Base-by-base conservation (phyloP, 768 basidiomycete species). In the Roridomyces roridus region DNA sequence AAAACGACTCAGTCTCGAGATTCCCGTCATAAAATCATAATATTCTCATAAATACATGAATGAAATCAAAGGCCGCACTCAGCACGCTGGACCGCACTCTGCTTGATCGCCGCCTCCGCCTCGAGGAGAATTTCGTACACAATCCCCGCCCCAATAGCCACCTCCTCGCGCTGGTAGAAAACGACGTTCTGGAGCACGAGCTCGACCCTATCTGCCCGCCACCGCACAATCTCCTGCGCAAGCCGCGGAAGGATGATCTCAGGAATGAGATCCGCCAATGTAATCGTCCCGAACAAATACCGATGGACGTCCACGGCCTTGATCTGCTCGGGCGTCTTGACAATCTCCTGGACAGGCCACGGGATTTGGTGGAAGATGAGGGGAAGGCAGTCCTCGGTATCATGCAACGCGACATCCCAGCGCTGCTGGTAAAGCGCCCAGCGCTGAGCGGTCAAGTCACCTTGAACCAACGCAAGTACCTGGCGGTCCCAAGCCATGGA, bases 41-140 rank as follows among this genome's bases (percentile, higher is more conserved):
- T 11, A 36, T 52, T 18, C 8, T n/a, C n/a, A 40, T n/a, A 40
- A 40, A 40, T 18, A 40, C n/a, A 40, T 6, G 11, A 12, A 15
- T 43, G 20, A 26, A 6, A 21, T 10, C 28, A 20, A n/a, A n/a
- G n/a, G n/a, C n/a, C n/a, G n/a, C n/a, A n/a, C n/a, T n/a, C n/a
- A n/a, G n/a, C 9, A 39, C 39, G 40, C 39, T 5, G 18, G 6
- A 29, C 20, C 2, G 28, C 15, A 24, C 36, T 10, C 9, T 5
- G 15, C 4, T 14, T 6, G 5, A 51, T n/a, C 31, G 51, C 49
- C 4, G 17, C n/a, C 8, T 29, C 44, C 40, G 50, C 50, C 6
- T 25, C n/a, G 40, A 51, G 21, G 34, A 58, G 50, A 34, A 52
- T 47, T 14, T 42, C 45, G 39, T 51, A 50, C 3, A 58, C 50